Conservation (phyloP, 139 green algal genomes). For the Closterium sp. region DNA sequence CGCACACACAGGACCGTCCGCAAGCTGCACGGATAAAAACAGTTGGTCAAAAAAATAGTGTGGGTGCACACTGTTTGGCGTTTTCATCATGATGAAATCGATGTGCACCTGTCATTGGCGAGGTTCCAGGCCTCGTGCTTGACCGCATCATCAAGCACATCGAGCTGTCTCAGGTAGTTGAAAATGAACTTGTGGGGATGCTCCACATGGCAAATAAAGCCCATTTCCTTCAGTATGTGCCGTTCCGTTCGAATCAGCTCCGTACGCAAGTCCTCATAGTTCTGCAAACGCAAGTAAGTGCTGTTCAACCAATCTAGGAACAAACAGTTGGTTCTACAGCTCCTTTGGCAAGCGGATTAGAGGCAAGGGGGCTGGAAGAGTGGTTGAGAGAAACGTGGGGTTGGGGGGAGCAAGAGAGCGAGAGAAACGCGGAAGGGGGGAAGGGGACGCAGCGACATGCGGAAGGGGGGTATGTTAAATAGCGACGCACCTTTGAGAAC, state of each 20-base stretch:
- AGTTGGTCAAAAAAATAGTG: not conserved
- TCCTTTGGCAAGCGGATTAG: not conserved
- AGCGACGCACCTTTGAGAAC: conserved; percentile 54
- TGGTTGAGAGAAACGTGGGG: not conserved
- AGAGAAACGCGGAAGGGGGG: not conserved
- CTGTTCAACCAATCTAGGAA: not conserved
- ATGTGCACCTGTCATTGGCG: conserved; percentile 79
- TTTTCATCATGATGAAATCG: not conserved
- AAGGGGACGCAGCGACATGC: not conserved
- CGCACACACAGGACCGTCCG: conserved; percentile 85
- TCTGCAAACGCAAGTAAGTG: conserved; percentile 16
- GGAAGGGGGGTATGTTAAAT: not conserved
- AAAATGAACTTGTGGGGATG: conserved; percentile 90
- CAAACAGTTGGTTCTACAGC: not conserved
- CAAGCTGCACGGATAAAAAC: conserved; percentile 60
- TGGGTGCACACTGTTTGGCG: not conserved
- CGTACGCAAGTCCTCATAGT: conserved; percentile 59
- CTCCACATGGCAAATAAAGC: conserved; percentile 83
- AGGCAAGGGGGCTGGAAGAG: not conserved
- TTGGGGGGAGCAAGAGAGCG: not conserved
- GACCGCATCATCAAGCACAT: conserved; percentile 41
- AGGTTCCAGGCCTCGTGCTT: conserved; percentile 82
- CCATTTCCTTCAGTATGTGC: conserved; percentile 77
- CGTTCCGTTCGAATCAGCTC: conserved; percentile 68
- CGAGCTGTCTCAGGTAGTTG: conserved; percentile 70